phyloP scores from a whole-genome alignment of 2,329 filamentous ascomycete species.

The Penicillium sp. region DNA sequence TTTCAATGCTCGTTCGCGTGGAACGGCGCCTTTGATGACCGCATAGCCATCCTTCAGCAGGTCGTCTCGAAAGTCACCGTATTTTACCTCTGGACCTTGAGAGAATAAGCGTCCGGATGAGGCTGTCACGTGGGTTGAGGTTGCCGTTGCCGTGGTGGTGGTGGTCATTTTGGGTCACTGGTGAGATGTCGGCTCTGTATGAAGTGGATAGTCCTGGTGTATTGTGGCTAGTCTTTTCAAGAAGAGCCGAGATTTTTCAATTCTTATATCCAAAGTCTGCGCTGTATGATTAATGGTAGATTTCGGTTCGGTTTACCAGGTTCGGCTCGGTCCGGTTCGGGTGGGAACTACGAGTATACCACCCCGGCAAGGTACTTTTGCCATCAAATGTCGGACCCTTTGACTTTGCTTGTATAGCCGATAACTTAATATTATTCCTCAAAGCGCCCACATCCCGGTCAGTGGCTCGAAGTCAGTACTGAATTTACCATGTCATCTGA shows the following conservation, averaged over 20 bases:
- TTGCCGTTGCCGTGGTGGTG: neutral
- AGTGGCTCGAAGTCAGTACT: too few relatives aligned
- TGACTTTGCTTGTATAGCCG: neutral
- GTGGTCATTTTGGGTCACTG: conserved; percentile 1
- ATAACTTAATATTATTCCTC: too few relatives aligned
- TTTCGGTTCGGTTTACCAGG: neutral
- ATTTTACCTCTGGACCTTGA: conserved; percentile 10
- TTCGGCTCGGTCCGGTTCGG: neutral
- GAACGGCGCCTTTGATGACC: conserved; percentile 49
- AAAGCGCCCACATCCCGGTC: too few relatives aligned
- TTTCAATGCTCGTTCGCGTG: conserved; percentile 38
- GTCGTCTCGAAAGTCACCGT: conserved; percentile 27
- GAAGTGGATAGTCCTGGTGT: neutral
- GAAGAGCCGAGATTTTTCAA: neutral
- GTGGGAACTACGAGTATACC: neutral
- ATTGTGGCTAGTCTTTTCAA: neutral
- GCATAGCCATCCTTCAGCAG: conserved; percentile 44
- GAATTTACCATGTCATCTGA: too few relatives aligned
- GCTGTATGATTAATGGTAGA: neutral
- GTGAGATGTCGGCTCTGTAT: neutral
- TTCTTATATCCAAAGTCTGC: neutral
- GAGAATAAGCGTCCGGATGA: conserved; percentile 8
- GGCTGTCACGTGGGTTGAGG: neutral
- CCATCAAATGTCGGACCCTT: neutral
- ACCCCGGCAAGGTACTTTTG: neutral